phyloP scores from a whole-genome alignment of 805 yeast genomes.

The Candida takata region DNA sequence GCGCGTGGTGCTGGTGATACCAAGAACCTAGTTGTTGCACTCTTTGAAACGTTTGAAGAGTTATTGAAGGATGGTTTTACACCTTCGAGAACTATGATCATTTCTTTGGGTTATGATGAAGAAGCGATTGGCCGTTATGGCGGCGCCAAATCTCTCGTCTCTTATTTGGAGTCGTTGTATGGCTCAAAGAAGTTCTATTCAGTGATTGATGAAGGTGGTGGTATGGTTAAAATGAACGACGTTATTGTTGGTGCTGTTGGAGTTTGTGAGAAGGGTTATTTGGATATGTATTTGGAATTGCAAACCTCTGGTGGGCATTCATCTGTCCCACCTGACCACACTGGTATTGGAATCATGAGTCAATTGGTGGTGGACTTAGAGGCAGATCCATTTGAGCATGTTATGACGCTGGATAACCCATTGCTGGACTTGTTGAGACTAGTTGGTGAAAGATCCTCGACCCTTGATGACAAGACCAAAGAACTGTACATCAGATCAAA shows the following conservation, averaged over 20 bases:
- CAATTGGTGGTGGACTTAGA: constrained; percentile 51
- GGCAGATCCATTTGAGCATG: constrained; percentile 37
- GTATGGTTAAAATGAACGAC: constrained; percentile 22
- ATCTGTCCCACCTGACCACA: constrained; percentile 72
- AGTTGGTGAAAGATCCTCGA: constrained; percentile 6
- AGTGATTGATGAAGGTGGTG: constrained; percentile 65
- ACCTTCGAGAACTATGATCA: constrained; percentile 57
- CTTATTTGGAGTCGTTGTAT: constrained; percentile 41
- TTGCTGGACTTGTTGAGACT: constrained; percentile 38
- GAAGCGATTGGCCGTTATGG: constrained; percentile 41
- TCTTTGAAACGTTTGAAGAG: constrained; percentile 59
- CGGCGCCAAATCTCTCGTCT: constrained; percentile 41
- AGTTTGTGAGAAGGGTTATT: constrained; percentile 53
- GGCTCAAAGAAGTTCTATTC: constrained; percentile 57
- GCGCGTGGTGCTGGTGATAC: constrained; percentile 80
- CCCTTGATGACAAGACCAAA: constrained; percentile 15
- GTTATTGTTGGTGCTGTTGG: constrained; percentile 35
- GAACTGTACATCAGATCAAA: constrained; percentile 28
- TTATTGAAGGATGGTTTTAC: constrained; percentile 41
- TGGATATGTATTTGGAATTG: constrained; percentile 45
- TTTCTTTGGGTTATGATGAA: constrained; percentile 76
- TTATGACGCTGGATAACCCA: constrained; percentile 51
- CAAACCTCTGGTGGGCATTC: constrained; percentile 74
- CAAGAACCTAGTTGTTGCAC: constrained; percentile 59
- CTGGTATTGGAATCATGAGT: constrained; percentile 26